Base-by-base conservation (phyloP, 331 rosid genomes). In the Saraca asoca region DNA sequence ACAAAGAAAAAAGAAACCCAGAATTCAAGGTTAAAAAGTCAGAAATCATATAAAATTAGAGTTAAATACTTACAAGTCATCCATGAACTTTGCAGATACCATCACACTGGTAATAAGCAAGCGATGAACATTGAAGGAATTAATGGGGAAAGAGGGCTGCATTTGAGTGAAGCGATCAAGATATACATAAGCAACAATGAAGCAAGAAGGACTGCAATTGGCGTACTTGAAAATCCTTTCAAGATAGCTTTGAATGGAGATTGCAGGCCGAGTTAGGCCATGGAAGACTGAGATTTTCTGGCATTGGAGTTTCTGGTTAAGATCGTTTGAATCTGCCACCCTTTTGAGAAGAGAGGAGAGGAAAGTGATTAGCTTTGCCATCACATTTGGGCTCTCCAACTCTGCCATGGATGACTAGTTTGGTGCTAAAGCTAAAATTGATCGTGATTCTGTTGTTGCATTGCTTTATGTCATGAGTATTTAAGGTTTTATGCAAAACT, bases 1-100 rank as follows among this genome's bases (percentile, higher is more conserved):
- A 44, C 6, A 0, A 12, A 24, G 4, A 48, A 48, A 24, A 53
- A 15, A 13, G 16, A 6, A 10, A 58, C 6, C 6, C 17, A 31
- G 41, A 51, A 49, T 3, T 17, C 1, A 13, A 14, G 15, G 2
- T 29, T 13, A 9, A 9, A 51, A 12, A 43, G 7, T 38, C 2
- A 24, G 31, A 24, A 24, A 24, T 24, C 3, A 24, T 24, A 24
- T 3, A 24, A 24, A 24, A 24, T 24, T 3, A 58, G 33, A 20
- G 7, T 46, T 20, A 51, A 9, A 15, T 1, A 78, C 89, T 85
- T 74, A 90, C 96, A 83, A 58, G 62, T 90, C 96, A 74, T 90
- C 96, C 96, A 90, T 90, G 95, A 90, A 90, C 46, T 90, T 90
- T 7, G 95, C 89, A 56, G 96, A 88, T 5, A 90, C 85, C 95